These are phyloP conservation scores for Achaetomiella virescens DNA, from an alignment of 495 filamentous ascomycete species.

Conservation along the genomic window DNA sequence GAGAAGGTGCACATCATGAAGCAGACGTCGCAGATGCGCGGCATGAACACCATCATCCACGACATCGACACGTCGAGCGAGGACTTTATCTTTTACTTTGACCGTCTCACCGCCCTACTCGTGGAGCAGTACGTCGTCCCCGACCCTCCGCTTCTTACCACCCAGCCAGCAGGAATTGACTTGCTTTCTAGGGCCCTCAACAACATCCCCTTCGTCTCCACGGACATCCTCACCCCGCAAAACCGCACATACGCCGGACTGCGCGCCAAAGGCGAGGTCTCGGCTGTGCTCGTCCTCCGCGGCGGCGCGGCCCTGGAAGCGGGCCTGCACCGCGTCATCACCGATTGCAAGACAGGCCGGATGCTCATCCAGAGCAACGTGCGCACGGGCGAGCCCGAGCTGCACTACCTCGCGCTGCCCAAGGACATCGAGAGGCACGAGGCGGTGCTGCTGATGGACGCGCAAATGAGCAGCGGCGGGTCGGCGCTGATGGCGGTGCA, in stretches of 20 bases:
- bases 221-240: constrained; percentile 61
- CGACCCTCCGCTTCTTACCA: constrained; percentile 14
- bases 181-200: constrained; percentile 57
- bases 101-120: constrained; percentile 74
- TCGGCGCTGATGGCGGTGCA: constrained; percentile 95
- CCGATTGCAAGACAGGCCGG: constrained; percentile 84
- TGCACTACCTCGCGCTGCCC: constrained; percentile 80
- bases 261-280: constrained; percentile 58
- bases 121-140: constrained; percentile 61
- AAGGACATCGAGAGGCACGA: constrained; percentile 62
- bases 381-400: constrained; percentile 77
- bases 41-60: constrained; percentile 87
- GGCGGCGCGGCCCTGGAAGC: constrained; percentile 83
- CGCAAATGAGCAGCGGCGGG: constrained; percentile 89
- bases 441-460: constrained; percentile 78
- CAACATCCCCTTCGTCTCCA: constrained; percentile 56
- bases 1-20: constrained; percentile 63
- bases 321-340: constrained; percentile 79
- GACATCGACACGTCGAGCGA: constrained; percentile 71
- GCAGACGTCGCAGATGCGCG: constrained; percentile 69
- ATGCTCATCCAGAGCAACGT: constrained; percentile 85
- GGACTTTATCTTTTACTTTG: constrained; percentile 96
- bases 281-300: constrained; percentile 80
- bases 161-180: neutral
- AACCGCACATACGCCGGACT: constrained; percentile 63